Evolutionary conservation across 2,329 filamentous ascomycete species (phyloP), one percentile per base, ranked within the genome.

Genomic region (Fusarium nematophilum): DNA sequence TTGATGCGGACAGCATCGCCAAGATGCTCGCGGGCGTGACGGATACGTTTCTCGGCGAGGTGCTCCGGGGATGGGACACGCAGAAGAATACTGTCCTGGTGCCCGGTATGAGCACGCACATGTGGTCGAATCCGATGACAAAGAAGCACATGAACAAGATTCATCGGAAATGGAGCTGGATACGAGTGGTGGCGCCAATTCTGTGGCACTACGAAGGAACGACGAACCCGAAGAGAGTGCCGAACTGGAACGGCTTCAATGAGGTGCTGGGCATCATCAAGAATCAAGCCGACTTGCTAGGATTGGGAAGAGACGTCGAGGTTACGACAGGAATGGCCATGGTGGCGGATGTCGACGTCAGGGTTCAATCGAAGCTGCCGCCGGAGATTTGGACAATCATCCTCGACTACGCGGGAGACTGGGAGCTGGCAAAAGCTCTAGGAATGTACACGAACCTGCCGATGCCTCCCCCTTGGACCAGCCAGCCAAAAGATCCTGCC

Each of bases 41-140:
- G 3, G 92, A 92, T 69, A 96, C 89, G 25, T 82, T 96, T 48
- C 81, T 96, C 7, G 82, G 96, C 46, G 90, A 94, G 66, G 86
- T 96, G 1, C 74, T 97, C 42, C 86, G 93, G 46, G 90, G 91
- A 51, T 97, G 93, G 93, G 89, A 96, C 67, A 87, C 90, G 1
- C 89, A 89, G 6, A 97, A 97, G 77, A 90, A 89, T 66, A 90
- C 96, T 25, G 78, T 97, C 42, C 79, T 97, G 53, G 88, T 96
- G 6, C 93, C 93, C 0, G 92, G 91, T 62, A 96, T 97, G 93
- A 94, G 91, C 27, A 87, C 86, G 1, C 84, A 90, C 57, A 93
- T 94, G 87, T 96, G 92, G 92, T 88, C 93, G 71, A 93, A 95
- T 68, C 92, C 93, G 3, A 88, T 93, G 77, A 96, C 92, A 13